Evolutionary conservation across 1,284 basidiomycete species (phyloP).

Genomic region (Afroboletus lepidellus): DNA sequence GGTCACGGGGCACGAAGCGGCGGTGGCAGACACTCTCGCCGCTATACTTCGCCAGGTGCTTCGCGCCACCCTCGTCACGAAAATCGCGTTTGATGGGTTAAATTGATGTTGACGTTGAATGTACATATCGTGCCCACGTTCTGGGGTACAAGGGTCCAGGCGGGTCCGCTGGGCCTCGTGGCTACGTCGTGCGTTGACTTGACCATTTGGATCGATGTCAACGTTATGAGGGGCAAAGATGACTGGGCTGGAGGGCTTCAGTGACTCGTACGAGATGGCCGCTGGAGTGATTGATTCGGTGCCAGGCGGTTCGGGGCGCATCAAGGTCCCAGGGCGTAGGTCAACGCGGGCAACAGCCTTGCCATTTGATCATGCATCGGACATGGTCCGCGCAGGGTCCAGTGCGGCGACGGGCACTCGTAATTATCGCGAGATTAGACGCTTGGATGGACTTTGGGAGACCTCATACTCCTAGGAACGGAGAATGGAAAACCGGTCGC

Average conservation of each 20-base stretch:
- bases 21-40: slow-evolving; percentile 15
- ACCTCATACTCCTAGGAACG: slow-evolving; percentile 2
- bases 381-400: slow-evolving; percentile 21
- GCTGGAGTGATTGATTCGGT: slow-evolving; percentile 12
- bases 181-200: neutral
- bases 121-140: slow-evolving; percentile 24
- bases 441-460: slow-evolving; percentile 11
- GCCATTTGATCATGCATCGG: slow-evolving; percentile 11
- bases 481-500: slow-evolving; percentile 11
- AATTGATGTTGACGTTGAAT: neutral
- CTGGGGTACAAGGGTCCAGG: slow-evolving; percentile 22
- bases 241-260: neutral
- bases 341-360: neutral
- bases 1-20: slow-evolving; percentile 17
- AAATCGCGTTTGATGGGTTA: neutral
- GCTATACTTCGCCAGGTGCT: neutral
- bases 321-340: neutral
- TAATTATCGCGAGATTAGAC: slow-evolving; percentile 20
- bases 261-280: neutral
- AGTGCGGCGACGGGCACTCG: slow-evolving; percentile 14
- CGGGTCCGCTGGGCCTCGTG: slow-evolving; percentile 18
- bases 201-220: neutral
- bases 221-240: neutral
- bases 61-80: neutral
- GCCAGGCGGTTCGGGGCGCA: neutral